Base-by-base conservation (phyloP, 495 filamentous ascomycete species). In the Astrothelium subdiscretum region DNA sequence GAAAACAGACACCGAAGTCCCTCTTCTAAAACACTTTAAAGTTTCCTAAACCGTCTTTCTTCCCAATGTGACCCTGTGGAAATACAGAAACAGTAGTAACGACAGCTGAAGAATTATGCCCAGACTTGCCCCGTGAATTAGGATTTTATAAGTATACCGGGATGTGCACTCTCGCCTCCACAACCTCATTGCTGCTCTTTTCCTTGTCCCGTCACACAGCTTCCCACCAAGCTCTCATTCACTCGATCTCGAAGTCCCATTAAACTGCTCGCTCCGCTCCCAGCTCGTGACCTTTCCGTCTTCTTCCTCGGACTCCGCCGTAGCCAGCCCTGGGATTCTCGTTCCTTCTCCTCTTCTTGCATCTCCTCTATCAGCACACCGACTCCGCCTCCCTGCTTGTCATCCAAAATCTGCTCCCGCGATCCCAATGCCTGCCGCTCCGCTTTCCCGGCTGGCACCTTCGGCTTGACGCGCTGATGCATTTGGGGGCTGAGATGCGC, bases 241-340 rank as follows among this genome's bases (percentile, higher is more conserved):
- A 78, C 74, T 35, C 72, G 66, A 60, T 76, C 72, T 57, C 70
- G 65, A 15, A 78, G 67, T 1, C 69, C 73, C 65, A 76, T 78
- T 35, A 75, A 61, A 38, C 74, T 75, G 15, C 67, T 61, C 42
- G 57, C 67, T 20, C 48, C 48, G 15, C 48, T 54, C 20, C 48
- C 71, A 4, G 67, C 63, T 12, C 63, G 48, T 42, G 67, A 67
- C 1, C 66, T 66, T 26, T 71, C 58, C 43, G 67, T 29, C 54
- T 69, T 71, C 63, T 75, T 77, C 61, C 72, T 35, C 18, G 69
- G 62, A 58, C 59, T 75, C 40, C 69, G 54, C 32, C 64, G 48
- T 31, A 61, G 66, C 59, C 44, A 58, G 5, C 13, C 27, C 32
- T 59, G 60, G 48, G 31, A 22, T 42, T 63, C 57, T 11, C 57